Conservation (phyloP, 768 basidiomycete species). For the Myochromella boudieri region DNA sequence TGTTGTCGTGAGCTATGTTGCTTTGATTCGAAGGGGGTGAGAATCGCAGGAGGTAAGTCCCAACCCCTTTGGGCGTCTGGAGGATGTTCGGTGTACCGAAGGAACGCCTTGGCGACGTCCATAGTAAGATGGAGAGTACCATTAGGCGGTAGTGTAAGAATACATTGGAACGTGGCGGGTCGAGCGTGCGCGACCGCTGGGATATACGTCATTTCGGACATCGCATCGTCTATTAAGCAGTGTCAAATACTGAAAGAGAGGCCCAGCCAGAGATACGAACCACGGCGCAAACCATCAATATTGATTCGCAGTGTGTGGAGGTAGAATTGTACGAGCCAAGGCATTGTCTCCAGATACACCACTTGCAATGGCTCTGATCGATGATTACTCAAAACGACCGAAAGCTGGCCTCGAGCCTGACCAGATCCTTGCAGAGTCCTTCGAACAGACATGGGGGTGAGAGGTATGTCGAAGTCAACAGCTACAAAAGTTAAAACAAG, state of each 20-base stretch:
- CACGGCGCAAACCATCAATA: conserved; percentile 43
- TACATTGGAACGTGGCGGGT: conserved; percentile 76
- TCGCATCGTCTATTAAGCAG: conserved; percentile 50
- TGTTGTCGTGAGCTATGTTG: conserved; percentile 17
- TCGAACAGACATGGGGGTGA: conserved; percentile 57
- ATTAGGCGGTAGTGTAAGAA: conserved; percentile 67
- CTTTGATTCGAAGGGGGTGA: conserved; percentile 39
- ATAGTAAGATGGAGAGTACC: conserved; percentile 65
- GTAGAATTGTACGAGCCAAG: conserved; percentile 89
- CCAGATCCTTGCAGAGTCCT: conserved; percentile 73
- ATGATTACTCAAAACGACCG: conserved; percentile 65
- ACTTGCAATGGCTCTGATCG: conserved; percentile 41
- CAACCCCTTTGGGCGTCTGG: conserved; percentile 95
- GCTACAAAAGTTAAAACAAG: conserved; percentile 26
- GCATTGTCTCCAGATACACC: conserved; percentile 88
- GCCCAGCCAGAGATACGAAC: conserved; percentile 31
- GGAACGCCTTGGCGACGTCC: conserved; percentile 79
- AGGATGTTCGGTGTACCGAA: conserved; percentile 94
- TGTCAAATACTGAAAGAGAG: background rate
- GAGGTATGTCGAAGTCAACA: conserved; percentile 34
- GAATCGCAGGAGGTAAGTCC: conserved; percentile 88
- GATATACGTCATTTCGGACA: conserved; percentile 66
- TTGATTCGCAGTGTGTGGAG: conserved; percentile 70
- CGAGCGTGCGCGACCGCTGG: conserved; percentile 66
- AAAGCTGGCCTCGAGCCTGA: conserved; percentile 76